These are phyloP conservation scores for Globisporangium lucens DNA, from an alignment of 352 stramenopile species.

Conservation along the genomic window DNA sequence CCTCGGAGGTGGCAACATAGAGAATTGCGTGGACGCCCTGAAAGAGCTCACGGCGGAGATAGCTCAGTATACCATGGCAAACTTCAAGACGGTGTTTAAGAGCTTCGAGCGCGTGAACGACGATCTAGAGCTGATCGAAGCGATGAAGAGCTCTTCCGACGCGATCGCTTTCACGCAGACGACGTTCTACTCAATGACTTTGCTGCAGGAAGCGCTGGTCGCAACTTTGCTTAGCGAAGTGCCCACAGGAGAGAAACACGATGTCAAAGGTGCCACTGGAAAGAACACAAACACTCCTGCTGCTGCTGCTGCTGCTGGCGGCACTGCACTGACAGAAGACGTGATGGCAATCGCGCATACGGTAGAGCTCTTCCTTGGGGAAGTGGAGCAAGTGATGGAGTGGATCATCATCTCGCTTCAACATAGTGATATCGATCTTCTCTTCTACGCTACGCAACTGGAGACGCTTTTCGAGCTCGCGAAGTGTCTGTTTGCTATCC, in stretches of 20 bases:
- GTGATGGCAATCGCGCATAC: neutral
- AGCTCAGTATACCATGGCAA: neutral
- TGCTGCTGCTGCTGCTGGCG: neutral
- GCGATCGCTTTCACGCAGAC: slow-evolving; percentile 19
- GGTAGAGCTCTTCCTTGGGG: slow-evolving; percentile 8
- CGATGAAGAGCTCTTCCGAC: slow-evolving; percentile 22
- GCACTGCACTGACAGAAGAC: neutral
- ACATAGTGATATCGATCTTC: slow-evolving; percentile 27
- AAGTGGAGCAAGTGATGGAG: slow-evolving; percentile 17
- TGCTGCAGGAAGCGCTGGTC: slow-evolving; percentile 21
- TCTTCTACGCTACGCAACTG: slow-evolving; percentile 27
- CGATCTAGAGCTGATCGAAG: slow-evolving; percentile 24
- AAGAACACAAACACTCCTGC: neutral
- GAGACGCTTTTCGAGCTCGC: slow-evolving; percentile 15
- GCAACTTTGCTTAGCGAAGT: slow-evolving; percentile 4
- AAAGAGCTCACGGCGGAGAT: neutral
- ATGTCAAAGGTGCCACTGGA: neutral
- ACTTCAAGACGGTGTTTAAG: slow-evolving; percentile 21
- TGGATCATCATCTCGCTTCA: slow-evolving; percentile 28
- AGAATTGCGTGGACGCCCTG: neutral
- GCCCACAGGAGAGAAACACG: neutral
- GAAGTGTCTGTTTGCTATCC: slow-evolving; percentile 12
- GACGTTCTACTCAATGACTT: slow-evolving; percentile 20
- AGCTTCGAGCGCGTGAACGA: slow-evolving; percentile 23
- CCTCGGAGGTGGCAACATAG: neutral